Evolutionary conservation across 148 eudicot species (phyloP).

Genomic region (Vaccinium darrowii): DNA sequence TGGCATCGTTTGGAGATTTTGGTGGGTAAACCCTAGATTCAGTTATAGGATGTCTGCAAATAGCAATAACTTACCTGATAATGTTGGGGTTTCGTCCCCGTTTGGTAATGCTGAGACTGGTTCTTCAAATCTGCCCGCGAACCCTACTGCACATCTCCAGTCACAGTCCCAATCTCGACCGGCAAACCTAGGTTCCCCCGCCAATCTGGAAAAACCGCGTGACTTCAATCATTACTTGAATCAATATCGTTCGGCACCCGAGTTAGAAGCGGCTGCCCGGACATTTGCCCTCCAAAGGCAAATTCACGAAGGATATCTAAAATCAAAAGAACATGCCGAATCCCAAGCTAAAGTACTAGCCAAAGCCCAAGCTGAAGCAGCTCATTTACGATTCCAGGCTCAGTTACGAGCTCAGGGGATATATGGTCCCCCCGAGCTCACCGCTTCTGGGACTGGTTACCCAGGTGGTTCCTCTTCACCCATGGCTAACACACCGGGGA

Average conservation of each 20-base stretch:
- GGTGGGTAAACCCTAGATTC: neutral
- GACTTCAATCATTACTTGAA: neutral
- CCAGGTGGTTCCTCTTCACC: slow-evolving; percentile 45
- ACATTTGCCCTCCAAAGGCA: slow-evolving; percentile 25
- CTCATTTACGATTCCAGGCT: slow-evolving; percentile 54
- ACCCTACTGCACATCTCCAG: slow-evolving; percentile 43
- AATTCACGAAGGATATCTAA: neutral
- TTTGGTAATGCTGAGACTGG: slow-evolving; percentile 55
- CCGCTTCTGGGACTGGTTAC: slow-evolving; percentile 45
- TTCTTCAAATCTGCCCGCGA: slow-evolving; percentile 53
- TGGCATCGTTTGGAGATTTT: slow-evolving; percentile 14
- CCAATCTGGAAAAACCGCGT: too few species aligned
- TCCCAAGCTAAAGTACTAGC: slow-evolving; percentile 29
- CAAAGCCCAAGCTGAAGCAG: slow-evolving; percentile 38
- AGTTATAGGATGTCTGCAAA: slow-evolving; percentile 54
- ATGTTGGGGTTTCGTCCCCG: slow-evolving; percentile 54
- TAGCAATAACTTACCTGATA: slow-evolving; percentile 60
- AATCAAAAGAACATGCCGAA: neutral
- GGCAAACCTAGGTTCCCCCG: slow-evolving; percentile 35
- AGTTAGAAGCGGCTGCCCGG: slow-evolving; percentile 48
- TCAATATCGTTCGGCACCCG: slow-evolving; percentile 57
- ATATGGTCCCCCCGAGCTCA: slow-evolving; percentile 45
- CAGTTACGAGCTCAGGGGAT: slow-evolving; percentile 74
- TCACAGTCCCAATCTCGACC: slow-evolving; percentile 55
- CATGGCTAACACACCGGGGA: slow-evolving; percentile 31